Evolutionary conservation across 305 asterid genomes (phyloP), one percentile per base, ranked within the genome.

Genomic region (Stenogyne calaminthoides): DNA sequence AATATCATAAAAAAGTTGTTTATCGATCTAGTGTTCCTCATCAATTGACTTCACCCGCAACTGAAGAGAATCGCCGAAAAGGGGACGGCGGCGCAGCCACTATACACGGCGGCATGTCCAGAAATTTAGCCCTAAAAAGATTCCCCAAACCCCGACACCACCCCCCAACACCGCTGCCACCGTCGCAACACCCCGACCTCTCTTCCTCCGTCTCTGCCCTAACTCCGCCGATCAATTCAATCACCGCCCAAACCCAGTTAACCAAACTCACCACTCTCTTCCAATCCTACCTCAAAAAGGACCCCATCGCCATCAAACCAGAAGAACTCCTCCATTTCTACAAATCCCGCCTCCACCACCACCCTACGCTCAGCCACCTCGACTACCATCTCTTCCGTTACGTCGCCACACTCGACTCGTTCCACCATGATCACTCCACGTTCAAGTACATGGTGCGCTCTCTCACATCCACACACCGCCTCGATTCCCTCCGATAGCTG

Each of bases 361-460:
- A 92, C 84, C 97, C 96, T 6, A 68, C 77, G 25, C 91, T 89
- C 77, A 46, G 84, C 81, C 97, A 95, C 86, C 91, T 92, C 56
- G 99, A 92, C 76, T 86, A 86, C 86, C 93, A 92, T 75, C 88
- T 95, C 84, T 95, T 95, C 89, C 86, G 84, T 67, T 84, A 85
- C 77, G 88, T 90, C 67, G 88, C 98, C 76, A 79, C 96, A 6
- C 89, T 92, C 9, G 97, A 90, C 58, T 87, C 98, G 2, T 95
- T 88, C 84, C 95, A 97, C 72, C 99, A 95, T 59, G 94, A 95
- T 39, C 98, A 92, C 87, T 74, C 78, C 83, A 90, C 99, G 4
- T 88, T 89, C 77, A 94, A 88, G 78, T 95, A 87, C 87, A 88
- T 92, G 87, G 86, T 75, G 12, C 96, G 95, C 54, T 79, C 97